Evolutionary conservation across 306 rosid species (phyloP), one percentile per base, ranked within the genome.

Genomic region (Vigna nakashimae): DNA sequence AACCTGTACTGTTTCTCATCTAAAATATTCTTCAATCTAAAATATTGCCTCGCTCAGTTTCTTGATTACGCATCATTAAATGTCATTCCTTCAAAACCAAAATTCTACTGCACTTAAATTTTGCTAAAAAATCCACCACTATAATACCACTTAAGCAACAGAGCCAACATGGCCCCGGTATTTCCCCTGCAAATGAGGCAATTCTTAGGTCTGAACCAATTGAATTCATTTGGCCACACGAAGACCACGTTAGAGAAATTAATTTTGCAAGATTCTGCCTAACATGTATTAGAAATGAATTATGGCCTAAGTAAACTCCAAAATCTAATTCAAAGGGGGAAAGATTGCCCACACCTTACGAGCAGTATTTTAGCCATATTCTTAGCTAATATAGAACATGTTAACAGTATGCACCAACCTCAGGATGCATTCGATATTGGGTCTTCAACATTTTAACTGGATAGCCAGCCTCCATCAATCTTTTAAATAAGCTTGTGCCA

Each of bases 401-500:
- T 42, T 18, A 66, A 66, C n/a, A 38, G 42, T 40, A 65, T 42
- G 65, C 75, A 87, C 95, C 77, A 84, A 94, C 97, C 94, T 94
- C 93, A 9, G 98, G 98, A 89, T 94, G 98, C 98, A 94, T 94
- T 80, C 98, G 91, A 77, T 94, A 94, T 83, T 94, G 98, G 62
- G 92, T 88, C 91, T 94, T 94, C 85, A 94, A 88, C 98, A 92
- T 94, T 78, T 89, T 92, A 57, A 92, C 92, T 24, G 98, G 98
- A 90, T 92, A 94, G 55, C 98, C 98, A 59, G 86, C 97, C 71
- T 71, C 71, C 87, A 49, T 93, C 88, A 94, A 85, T 87, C 97
- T 85, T 90, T 92, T 92, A 59, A 94, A 94, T 88, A 94, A 84
- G 82, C 98, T 94, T 59, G 75, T 90, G 70, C 96, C 91, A 58